Evolutionary conservation across 2,329 filamentous ascomycete genomes (phyloP), one percentile per base, ranked within the genome.

Genomic region (Atkinsonella texensis): DNA sequence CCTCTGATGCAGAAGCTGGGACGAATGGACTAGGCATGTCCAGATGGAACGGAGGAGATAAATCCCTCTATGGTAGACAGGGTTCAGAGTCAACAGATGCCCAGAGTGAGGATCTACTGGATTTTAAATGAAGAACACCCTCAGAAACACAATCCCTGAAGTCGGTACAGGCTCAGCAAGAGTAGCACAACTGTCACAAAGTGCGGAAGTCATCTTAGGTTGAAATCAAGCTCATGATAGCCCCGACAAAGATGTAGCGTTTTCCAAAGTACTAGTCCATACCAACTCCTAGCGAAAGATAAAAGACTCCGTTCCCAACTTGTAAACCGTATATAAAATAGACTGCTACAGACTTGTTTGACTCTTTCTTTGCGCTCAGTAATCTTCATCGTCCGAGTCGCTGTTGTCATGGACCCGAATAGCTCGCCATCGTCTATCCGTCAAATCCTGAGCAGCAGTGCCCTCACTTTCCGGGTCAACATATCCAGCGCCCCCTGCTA

Each of bases 371-470:
- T 17, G 12, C 18, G n/a, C n/a, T 45, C 31, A 54, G n/a, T 71
- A 73, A 46, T 70, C 72, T n/a, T 76, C 74, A 48, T 88, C 84
- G 50, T 89, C 86, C 33, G 82, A 86, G 62, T 91, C 87, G 56
- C 83, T 86, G 41, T 73, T 68, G 46, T 91, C 86, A 57, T 93
- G 85, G 2, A 85, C 81, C 53, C 90, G 67, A 23, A 94, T 74
- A 2, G 87, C 85, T 53, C 88, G 79, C 66, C 90, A 94, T 57
- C 87, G 75, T 54, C 89, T 76, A 53, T 81, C 85, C 1, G 87
- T 85, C 54, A 98, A 71, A 63, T 97, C 91, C 62, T 95, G 89
- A 63, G 94, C 89, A 20, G 97, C 73, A 0, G 91, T 89, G 2
- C 90, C 89, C 61, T 94, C 88, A 50, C 81, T 84, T 62, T 95